Evolutionary conservation across 805 yeast genomes (phyloP).

Genomic region (Schwanniomyces yamadae): DNA sequence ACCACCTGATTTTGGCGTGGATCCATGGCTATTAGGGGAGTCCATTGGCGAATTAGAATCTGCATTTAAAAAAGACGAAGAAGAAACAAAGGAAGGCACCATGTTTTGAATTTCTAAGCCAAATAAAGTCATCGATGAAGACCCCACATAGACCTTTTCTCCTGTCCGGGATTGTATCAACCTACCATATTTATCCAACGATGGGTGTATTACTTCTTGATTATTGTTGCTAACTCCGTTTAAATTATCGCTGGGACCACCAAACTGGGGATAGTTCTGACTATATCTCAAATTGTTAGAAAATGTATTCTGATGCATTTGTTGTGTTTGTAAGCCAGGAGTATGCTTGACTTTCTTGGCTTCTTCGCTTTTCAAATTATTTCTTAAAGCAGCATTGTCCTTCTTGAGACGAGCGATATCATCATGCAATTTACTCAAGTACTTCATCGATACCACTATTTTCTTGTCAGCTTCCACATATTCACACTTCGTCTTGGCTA

Average conservation of each 20-base stretch:
- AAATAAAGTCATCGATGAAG: constrained; percentile 79
- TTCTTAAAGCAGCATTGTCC: constrained; percentile 60
- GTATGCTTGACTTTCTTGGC: constrained; percentile 6
- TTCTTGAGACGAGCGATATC: constrained; percentile 63
- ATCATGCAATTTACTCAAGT: constrained; percentile 63
- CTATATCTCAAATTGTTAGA: constrained; percentile 14
- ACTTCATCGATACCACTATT: constrained; percentile 70
- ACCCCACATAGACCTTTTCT: constrained; percentile 72
- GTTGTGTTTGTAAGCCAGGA: constrained; percentile 1
- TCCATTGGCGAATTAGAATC: constrained; percentile 10
- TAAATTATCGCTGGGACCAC: not conserved
- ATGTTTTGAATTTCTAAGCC: constrained; percentile 74
- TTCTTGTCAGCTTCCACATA: constrained; percentile 72
- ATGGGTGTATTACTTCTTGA: constrained; percentile 63
- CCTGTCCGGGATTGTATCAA: constrained; percentile 74
- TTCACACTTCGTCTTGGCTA: constrained; percentile 60
- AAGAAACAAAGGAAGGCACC: constrained; percentile 30
- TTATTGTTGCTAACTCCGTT: not conserved
- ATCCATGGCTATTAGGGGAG: constrained; percentile 9
- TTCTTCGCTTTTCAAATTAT: constrained; percentile 35
- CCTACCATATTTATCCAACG: constrained; percentile 69
- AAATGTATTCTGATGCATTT: constrained; percentile 10
- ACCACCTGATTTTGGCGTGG: not conserved
- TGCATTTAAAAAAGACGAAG: constrained; percentile 1
- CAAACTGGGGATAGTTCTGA: constrained; percentile 7